Conservation (phyloP, 1,284 basidiomycete species). For the Irpex sp. region DNA sequence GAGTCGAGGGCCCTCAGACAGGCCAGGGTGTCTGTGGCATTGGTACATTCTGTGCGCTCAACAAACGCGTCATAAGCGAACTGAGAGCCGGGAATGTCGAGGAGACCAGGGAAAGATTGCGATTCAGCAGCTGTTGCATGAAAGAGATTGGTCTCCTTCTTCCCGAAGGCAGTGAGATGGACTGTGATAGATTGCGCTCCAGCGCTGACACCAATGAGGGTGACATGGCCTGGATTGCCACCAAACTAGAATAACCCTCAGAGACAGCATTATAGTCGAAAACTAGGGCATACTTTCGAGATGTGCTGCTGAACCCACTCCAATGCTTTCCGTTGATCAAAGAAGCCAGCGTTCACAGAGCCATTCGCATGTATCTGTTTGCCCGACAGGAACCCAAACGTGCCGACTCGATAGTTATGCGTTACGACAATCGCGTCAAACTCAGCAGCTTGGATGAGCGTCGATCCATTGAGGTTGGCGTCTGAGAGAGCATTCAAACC, state of each 20-base stretch:
- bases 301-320: slow-evolving; percentile 40
- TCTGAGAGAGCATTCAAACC: slow-evolving; percentile 30
- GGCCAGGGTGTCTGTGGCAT: slow-evolving; percentile 29
- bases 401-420: slow-evolving; percentile 49
- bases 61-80: slow-evolving; percentile 31
- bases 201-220: slow-evolving; percentile 12
- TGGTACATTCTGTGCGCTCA: slow-evolving; percentile 26
- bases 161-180: slow-evolving; percentile 29
- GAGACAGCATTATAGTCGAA: background rate
- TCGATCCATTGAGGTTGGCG: slow-evolving; percentile 46
- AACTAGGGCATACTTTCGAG: background rate
- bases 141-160: slow-evolving; percentile 30
- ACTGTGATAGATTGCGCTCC: slow-evolving; percentile 34
- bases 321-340: slow-evolving; percentile 43
- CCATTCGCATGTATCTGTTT: slow-evolving; percentile 26
- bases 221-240: background rate
- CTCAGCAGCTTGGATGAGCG: slow-evolving; percentile 29
- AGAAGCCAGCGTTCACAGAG: slow-evolving; percentile 39
- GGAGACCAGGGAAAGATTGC: slow-evolving; percentile 29
- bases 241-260: background rate
- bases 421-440: slow-evolving; percentile 52
- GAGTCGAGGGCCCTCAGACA: slow-evolving; percentile 30
- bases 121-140: slow-evolving; percentile 34
- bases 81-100: slow-evolving; percentile 28
- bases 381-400: slow-evolving; percentile 50